Evolutionary conservation across 108 stramenopile species (phyloP).

Genomic region (Cyclotella choctawhatcheeana): DNA sequence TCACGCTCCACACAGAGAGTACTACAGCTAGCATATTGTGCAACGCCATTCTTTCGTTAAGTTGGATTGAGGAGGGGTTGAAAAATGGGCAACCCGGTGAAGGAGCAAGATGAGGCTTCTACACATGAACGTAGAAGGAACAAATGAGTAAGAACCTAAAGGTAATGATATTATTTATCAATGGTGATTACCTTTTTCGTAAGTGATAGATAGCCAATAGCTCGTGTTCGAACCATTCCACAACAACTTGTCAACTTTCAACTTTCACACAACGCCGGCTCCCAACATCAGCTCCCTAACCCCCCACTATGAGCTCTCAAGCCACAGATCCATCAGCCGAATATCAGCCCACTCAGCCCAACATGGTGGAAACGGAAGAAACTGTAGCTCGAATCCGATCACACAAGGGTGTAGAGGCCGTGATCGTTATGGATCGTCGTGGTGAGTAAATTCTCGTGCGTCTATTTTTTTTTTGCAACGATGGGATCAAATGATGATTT

Average conservation of each 20-base stretch:
- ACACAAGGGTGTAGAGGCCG: conserved; percentile 63
- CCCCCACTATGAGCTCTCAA: not conserved
- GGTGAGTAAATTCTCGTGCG: conserved; percentile 9
- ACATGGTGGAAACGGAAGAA: conserved; percentile 58
- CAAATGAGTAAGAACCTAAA: not conserved
- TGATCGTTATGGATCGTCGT: conserved; percentile 57
- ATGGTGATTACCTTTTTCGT: too few relatives aligned
- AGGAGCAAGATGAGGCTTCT: too few relatives aligned
- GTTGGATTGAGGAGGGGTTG: not conserved
- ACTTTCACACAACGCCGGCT: not conserved
- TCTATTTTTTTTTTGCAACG: not conserved
- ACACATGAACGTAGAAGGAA: not conserved
- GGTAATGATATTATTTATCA: too few relatives aligned
- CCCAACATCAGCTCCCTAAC: not conserved
- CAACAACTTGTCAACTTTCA: not conserved
- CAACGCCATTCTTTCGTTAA: not conserved
- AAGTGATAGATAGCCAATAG: too few relatives aligned
- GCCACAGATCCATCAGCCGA: not conserved
- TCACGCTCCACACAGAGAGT: not conserved
- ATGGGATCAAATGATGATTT: too few relatives aligned
- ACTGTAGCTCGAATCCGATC: conserved; percentile 59
- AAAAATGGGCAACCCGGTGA: not conserved
- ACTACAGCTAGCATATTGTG: not conserved
- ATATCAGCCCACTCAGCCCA: conserved; percentile 26
- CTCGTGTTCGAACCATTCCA: too few relatives aligned